phyloP scores from a whole-genome alignment of 495 filamentous ascomycete genomes.

The Tetracladium setigerum region DNA sequence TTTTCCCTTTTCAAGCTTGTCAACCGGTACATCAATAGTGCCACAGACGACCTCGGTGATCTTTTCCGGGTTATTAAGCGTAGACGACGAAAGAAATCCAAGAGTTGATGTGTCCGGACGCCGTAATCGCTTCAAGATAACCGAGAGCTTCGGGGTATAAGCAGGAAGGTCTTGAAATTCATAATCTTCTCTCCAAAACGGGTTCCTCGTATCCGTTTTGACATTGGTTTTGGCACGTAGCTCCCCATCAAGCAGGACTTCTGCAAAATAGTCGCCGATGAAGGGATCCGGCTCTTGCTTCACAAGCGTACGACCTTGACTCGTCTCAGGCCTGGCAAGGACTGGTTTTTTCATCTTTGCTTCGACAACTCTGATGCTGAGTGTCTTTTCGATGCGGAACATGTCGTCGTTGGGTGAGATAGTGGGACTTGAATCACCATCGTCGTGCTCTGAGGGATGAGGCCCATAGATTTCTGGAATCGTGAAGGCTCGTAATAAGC shows the following conservation, averaged over 20 bases:
- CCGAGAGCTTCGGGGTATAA: conserved; percentile 67
- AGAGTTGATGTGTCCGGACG: conserved; percentile 22
- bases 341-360: conserved; percentile 38
- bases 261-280: conserved; percentile 68
- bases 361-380: conserved; percentile 48
- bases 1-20: conserved; percentile 69
- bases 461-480: conserved; percentile 84
- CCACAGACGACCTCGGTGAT: conserved; percentile 49
- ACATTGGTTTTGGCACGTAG: conserved; percentile 78
- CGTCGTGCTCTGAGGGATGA: conserved; percentile 22
- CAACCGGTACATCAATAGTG: conserved; percentile 74
- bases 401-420: conserved; percentile 33
- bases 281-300: conserved; percentile 31
- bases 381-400: conserved; percentile 53
- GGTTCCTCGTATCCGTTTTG: conserved; percentile 72
- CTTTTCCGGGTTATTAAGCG: conserved; percentile 9
- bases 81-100: conserved; percentile 17
- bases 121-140: conserved; percentile 72
- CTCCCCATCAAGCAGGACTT: conserved; percentile 88
- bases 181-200: conserved; percentile 93
- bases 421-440: conserved; percentile 25
- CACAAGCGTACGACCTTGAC: conserved; percentile 12
- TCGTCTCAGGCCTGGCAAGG: conserved; percentile 21
- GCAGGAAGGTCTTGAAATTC: conserved; percentile 80
- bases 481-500: conserved; percentile 84